A percentile compares a stretch with the other conserved stretches of the same genome.
Conservation (phyloP, 441 rosid genomes). For the Erodium moschatum region DNA sequence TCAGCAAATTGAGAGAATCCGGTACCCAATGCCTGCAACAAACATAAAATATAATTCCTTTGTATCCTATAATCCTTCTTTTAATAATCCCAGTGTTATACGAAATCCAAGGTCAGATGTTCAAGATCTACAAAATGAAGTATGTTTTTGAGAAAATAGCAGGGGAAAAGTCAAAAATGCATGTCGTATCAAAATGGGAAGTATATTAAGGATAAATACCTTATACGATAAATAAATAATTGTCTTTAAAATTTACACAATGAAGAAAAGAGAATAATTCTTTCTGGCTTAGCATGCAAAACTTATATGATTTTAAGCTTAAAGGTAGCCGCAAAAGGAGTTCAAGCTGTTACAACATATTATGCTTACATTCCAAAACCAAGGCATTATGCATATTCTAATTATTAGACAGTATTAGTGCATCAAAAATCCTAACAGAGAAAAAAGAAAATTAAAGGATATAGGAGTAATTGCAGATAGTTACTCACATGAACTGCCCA, state of each 20-base stretch:
- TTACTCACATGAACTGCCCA: too few species aligned
- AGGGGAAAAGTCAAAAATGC: not conserved
- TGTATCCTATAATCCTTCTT: not conserved
- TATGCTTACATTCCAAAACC: not conserved
- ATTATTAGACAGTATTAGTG: not conserved
- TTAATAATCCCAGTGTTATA: not conserved
- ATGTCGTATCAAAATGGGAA: not conserved
- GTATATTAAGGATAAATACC: not conserved
- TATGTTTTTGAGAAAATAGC: not conserved
- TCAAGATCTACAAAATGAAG: not conserved
- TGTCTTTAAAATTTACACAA: not conserved
- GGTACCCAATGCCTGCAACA: slow-evolving; percentile 74
- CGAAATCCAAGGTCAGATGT: not conserved
- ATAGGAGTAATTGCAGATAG: too few species aligned
- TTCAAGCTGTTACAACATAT: not conserved
- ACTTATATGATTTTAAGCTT: not conserved
- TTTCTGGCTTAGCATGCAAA: not conserved
- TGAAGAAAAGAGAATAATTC: not conserved
- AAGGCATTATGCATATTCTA: not conserved
- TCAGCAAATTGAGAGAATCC: slow-evolving; percentile 85
- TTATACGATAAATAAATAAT: not conserved
- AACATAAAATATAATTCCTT: slow-evolving; percentile 22
- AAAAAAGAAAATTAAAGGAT: not conserved
- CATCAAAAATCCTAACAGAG: not conserved
- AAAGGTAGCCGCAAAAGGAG: not conserved